Base-by-base conservation (phyloP, 176 grass and related monocot genomes). In the Puya raimondii region DNA sequence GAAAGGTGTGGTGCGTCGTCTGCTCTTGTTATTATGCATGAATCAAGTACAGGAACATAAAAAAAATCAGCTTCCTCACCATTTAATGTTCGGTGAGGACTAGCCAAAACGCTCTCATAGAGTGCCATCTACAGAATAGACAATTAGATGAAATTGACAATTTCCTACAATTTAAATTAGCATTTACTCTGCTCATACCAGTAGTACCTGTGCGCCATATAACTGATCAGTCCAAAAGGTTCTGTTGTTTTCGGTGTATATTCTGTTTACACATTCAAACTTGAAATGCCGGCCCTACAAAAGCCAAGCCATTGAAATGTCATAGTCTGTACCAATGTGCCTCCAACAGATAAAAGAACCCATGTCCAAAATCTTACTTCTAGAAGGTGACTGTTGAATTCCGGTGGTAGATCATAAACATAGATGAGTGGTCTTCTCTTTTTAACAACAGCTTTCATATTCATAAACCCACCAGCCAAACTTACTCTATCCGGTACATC, bases 31-130 rank as follows among this genome's bases (percentile, higher is more conserved):
- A 97, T 92, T 69, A 97, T 58, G 82, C 89, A 97, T 47, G 89
- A 92, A 78, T 97, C 93, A 80, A 97, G 73, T 71, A 90, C 89
- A 11, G 93, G 89, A 47, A 97, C 89, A 74, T 97, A 97, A 53
- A 97, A 97, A 88, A 87, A 97, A 90, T 97, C 89, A 81, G 93
- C 89, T 82, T 97, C 89, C 15, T 92, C 93, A 64, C 68, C 93
- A 79, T 97, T 97, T 70, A 97, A 79, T 49, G 93, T 92, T 67
- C 93, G 78, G 63, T 97, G 72, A 83, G 89, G 86, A 72, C 93
- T 97, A 72, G 93, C 84, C 70, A 92, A 84, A 76, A 97, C 83
- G 89, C 93, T 92, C 79, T 97, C 93, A 73, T 90, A 88, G 49
- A 97, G 93, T 79, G 93, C 89, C 78, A 92, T 77, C 93, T 92